Evolutionary conservation across 2,329 filamentous ascomycete genomes (phyloP).

Genomic region (Fusarium sulawesiense): DNA sequence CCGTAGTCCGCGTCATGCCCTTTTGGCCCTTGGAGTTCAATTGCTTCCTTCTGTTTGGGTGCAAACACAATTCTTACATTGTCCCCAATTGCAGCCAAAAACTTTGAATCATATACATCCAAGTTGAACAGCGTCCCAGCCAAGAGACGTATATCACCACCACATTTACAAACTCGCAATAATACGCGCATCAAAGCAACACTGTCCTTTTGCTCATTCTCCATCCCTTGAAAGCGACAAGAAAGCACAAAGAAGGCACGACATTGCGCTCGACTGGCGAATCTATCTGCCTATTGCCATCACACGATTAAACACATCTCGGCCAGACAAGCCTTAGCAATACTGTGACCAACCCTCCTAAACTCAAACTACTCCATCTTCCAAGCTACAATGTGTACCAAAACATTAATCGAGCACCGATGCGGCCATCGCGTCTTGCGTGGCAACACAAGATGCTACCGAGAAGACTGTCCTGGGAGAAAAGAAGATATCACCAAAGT

Average conservation of each 20-base stretch:
- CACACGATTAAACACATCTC: background rate
- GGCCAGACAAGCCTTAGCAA: background rate
- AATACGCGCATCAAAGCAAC: slow-evolving; percentile 1
- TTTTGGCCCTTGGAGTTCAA: slow-evolving; percentile 17
- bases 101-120: background rate
- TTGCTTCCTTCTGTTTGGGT: slow-evolving; percentile 11
- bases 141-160: slow-evolving; percentile 10
- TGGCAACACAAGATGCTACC: slow-evolving; percentile 53
- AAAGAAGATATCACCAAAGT: slow-evolving; percentile 49
- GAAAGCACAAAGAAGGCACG: background rate
- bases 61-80: slow-evolving; percentile 11
- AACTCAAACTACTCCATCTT: background rate
- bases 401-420: slow-evolving; percentile 50
- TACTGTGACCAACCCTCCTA: background rate
- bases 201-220: slow-evolving; percentile 6
- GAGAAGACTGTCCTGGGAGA: slow-evolving; percentile 47
- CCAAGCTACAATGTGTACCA: slow-evolving; percentile 49
- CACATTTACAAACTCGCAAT: slow-evolving; percentile 3
- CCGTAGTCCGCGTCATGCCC: slow-evolving; percentile 37
- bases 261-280: background rate
- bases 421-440: slow-evolving; percentile 53
- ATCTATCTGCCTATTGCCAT: background rate
- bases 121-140: slow-evolving; percentile 5
- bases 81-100: slow-evolving; percentile 8
- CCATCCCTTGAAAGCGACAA: background rate